These are phyloP conservation scores for Microstroma glucosiphilum DNA, from an alignment of 1,284 basidiomycete species.

Conservation along the genomic window DNA sequence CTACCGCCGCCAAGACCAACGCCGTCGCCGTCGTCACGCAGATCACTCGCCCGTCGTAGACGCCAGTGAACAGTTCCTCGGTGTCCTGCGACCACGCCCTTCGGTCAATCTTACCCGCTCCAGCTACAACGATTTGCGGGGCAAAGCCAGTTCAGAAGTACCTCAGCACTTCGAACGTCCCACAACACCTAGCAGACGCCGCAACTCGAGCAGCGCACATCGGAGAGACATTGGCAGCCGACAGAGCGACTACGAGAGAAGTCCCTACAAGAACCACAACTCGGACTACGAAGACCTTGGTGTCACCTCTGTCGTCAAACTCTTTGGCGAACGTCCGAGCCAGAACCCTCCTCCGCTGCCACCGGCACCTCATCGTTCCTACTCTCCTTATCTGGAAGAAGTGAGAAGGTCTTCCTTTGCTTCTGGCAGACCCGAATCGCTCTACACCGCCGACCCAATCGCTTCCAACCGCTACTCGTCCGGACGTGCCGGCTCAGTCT, in stretches of 20 bases:
- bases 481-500: too few relatives aligned
- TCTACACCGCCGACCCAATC: too few relatives aligned
- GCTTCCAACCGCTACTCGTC: too few relatives aligned
- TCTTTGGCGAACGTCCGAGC: not conserved
- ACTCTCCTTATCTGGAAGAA: too few relatives aligned
- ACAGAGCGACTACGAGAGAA: not conserved
- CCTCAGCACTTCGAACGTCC: slow-evolving; percentile 2
- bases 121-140: slow-evolving; percentile 4
- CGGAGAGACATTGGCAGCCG: too few relatives aligned
- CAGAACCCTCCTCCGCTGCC: not conserved
- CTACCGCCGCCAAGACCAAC: too few relatives aligned
- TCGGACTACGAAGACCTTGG: not conserved
- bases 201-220: not conserved
- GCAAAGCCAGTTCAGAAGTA: not conserved
- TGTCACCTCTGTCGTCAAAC: not conserved
- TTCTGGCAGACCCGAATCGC: too few relatives aligned
- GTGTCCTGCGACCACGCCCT: not conserved
- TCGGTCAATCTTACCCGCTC: slow-evolving; percentile 1
- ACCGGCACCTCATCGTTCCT: not conserved
- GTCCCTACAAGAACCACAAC: not conserved
- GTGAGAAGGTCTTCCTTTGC: too few relatives aligned
- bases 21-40: too few relatives aligned
- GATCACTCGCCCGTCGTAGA: slow-evolving; percentile 4
- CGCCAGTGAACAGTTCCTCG: not conserved
- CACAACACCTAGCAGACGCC: not conserved